Percentiles rank a stretch among this genome's conserved stretches.
Conservation (phyloP, 179 eudicot species). For the Drosera spatulata region DNA sequence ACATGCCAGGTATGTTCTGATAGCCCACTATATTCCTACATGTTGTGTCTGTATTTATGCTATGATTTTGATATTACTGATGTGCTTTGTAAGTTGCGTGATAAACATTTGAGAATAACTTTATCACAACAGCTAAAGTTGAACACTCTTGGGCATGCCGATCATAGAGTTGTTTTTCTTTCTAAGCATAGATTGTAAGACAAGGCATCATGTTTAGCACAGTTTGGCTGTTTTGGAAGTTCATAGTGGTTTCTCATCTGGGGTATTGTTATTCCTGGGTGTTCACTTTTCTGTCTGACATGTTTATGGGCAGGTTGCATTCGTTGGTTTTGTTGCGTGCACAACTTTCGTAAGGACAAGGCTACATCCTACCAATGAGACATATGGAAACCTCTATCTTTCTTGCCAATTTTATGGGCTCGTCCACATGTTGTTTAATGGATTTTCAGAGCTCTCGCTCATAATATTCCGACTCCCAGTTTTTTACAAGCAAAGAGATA, state of each 20-base stretch:
- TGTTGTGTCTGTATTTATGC: background rate
- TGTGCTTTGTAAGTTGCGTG: background rate
- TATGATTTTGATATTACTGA: background rate
- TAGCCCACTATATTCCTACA: conserved; percentile 2
- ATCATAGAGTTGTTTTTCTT: too few species aligned
- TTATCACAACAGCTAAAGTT: too few species aligned
- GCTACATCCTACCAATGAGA: conserved; percentile 57
- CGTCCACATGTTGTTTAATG: conserved; percentile 90
- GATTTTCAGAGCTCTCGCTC: conserved; percentile 83
- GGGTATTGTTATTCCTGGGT: background rate
- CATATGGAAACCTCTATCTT: conserved; percentile 62
- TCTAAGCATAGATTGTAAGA: too few species aligned
- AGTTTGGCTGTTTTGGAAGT: too few species aligned
- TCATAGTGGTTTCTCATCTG: too few species aligned
- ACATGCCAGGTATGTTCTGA: conserved; percentile 58
- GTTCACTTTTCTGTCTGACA: conserved; percentile 1
- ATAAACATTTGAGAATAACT: too few species aligned
- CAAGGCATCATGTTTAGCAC: too few species aligned
- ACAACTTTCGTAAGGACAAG: conserved; percentile 66
- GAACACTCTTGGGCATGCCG: too few species aligned
- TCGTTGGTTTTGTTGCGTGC: conserved; percentile 65
- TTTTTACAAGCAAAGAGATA: conserved; percentile 91
- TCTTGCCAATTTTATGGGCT: conserved; percentile 65
- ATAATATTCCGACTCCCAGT: conserved; percentile 87
- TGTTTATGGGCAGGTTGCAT: conserved; percentile 48